phyloP scores from a whole-genome alignment of 257 asterid species.

The Primulina tabacum region DNA sequence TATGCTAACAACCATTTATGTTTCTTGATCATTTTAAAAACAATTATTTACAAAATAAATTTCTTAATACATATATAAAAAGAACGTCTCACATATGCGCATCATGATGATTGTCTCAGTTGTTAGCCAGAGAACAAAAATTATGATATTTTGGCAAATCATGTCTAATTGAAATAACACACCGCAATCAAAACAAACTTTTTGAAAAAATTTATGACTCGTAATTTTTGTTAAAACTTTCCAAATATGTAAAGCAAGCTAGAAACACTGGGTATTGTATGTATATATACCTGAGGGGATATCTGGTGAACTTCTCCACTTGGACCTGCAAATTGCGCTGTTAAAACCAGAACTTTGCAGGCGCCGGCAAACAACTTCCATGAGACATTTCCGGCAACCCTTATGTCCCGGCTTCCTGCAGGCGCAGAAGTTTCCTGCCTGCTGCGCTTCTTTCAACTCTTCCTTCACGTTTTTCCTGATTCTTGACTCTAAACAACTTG shows the following conservation, averaged over 20 bases:
- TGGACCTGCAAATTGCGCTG: conserved; percentile 82
- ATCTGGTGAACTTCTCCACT: conserved; percentile 70
- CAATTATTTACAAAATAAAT: too few species aligned
- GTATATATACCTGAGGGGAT: conserved; percentile 68
- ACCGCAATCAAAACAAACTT: neutral
- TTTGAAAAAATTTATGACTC: neutral
- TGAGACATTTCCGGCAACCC: conserved; percentile 68
- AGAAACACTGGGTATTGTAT: neutral
- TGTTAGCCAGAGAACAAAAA: too few species aligned
- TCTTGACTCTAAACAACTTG: conserved; percentile 64
- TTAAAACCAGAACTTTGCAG: conserved; percentile 62
- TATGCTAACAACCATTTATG: too few species aligned
- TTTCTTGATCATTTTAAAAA: too few species aligned
- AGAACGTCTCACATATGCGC: too few species aligned
- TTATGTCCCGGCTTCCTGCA: conserved; percentile 37
- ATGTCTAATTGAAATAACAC: neutral
- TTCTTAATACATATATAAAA: too few species aligned
- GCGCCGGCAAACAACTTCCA: conserved; percentile 65
- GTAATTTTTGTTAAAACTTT: too few species aligned
- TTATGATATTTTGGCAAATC: too few species aligned
- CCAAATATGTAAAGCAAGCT: neutral
- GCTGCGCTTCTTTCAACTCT: conserved; percentile 46
- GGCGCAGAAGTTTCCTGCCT: conserved; percentile 32
- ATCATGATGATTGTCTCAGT: too few species aligned
- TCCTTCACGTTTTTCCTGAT: conserved; percentile 59